Base-by-base conservation (phyloP, 768 basidiomycete species). In the Favolaschia claudopus region DNA sequence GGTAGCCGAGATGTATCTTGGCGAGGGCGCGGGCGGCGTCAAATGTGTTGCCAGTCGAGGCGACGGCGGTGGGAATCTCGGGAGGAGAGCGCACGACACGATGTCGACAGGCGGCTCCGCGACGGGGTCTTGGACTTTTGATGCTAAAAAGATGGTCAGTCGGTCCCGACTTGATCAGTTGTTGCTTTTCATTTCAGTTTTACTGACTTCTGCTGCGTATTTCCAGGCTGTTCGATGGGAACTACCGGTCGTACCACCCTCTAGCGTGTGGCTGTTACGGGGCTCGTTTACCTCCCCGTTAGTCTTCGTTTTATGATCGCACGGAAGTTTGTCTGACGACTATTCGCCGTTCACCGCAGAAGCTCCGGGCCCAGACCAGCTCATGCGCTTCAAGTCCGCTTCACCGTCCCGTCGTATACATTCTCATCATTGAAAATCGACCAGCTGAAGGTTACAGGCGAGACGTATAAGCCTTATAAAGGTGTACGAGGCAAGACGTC, bases 381-480 rank as follows among this genome's bases (percentile, higher is more conserved):
- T 7, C 91, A 86, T 51, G 88, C 92, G 3, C 79, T 96, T 49
- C 85, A 86, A 65, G 79, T 93, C 43, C 77, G 77, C 19, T 96
- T 93, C 71, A 84, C 87, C 38, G 82, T 95, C 27, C 83, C 87
- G 22, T 83, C 85, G 14, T 77, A 91, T 68, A 88, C 87, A 32
- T 92, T 89, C 71, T 93, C 93, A 7, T 82, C 89, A 19, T 77
- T 96, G 42, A 92, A 91, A 67, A 88, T 96, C 5, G 92, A 95
- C 58, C 91, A 95, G 65, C 82, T 96, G 39, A 93, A 88, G 72
- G 77, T 93, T 25, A 87, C 76, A 1, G 88, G 90, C 13, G 93
- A 95, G 71, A 74, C 74, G 12, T 96, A 96, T 74, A 96, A 96
- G 73, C 91, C 92, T 12, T 97, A 91, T 76, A 96, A 96, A 73